phyloP scores from a whole-genome alignment of 2,329 filamentous ascomycete species.

The Alternaria ventricosa region DNA sequence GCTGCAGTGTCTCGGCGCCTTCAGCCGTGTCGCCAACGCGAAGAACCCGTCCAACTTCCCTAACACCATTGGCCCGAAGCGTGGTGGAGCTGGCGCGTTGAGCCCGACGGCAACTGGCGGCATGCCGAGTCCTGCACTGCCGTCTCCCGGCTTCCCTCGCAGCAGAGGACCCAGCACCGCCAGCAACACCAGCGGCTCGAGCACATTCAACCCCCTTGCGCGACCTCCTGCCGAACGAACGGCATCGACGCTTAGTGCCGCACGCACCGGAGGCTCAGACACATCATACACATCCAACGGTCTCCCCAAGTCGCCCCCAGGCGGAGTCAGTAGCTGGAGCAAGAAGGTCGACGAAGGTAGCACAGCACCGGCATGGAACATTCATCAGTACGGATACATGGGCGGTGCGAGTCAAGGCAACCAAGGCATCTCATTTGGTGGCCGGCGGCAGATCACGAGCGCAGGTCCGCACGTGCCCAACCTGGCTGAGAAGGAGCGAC shows the following conservation, averaged over 20 bases:
- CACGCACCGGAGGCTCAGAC: slow-evolving; percentile 62
- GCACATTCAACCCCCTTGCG: slow-evolving; percentile 54
- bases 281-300: slow-evolving; percentile 62
- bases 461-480: slow-evolving; percentile 80
- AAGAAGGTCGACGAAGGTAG: slow-evolving; percentile 79
- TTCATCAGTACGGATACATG: slow-evolving; percentile 96
- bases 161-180: slow-evolving; percentile 56
- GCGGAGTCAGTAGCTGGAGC: slow-evolving; percentile 86
- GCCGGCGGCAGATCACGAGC: slow-evolving; percentile 88
- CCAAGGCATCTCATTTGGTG: slow-evolving; percentile 90
- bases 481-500: slow-evolving; percentile 82
- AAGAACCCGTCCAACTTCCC: slow-evolving; percentile 78
- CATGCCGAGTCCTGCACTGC: slow-evolving; percentile 31
- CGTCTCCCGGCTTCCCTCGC: slow-evolving; percentile 39
- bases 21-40: slow-evolving; percentile 83
- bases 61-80: slow-evolving; percentile 75
- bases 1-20: slow-evolving; percentile 87
- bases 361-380: slow-evolving; percentile 95
- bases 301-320: slow-evolving; percentile 53
- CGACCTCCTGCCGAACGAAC: slow-evolving; percentile 37
- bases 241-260: slow-evolving; percentile 50
- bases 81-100: slow-evolving; percentile 55
- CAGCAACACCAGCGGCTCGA: slow-evolving; percentile 50
- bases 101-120: slow-evolving; percentile 45
- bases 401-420: slow-evolving; percentile 96